Evolutionary conservation across 2,329 filamentous ascomycete genomes (phyloP).

Genomic region (Sordariomycetes sp.): DNA sequence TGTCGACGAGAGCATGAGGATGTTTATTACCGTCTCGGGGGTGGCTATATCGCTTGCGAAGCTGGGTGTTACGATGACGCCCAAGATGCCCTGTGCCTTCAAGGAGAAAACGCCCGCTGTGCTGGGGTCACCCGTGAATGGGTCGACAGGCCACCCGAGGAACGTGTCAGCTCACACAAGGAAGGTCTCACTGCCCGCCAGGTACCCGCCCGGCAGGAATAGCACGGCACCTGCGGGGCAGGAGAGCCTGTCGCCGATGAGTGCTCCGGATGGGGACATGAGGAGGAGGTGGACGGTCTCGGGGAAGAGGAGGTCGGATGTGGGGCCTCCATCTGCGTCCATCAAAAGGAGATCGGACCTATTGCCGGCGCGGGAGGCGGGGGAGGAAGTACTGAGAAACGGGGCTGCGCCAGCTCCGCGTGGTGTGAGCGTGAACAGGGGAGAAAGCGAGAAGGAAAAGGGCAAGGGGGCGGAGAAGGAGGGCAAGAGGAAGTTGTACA

Average conservation of each 20-base stretch:
- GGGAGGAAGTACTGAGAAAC: neutral
- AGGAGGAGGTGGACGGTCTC: neutral
- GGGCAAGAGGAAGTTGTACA: conserved; percentile 8
- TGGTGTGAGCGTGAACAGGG: neutral
- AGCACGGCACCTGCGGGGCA: neutral
- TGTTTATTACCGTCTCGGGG: conserved; percentile 13
- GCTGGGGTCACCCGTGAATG: neutral
- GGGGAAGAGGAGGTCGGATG: neutral
- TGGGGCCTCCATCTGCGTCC: neutral
- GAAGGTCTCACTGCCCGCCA: neutral
- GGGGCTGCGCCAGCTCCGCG: neutral
- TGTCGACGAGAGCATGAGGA: conserved; percentile 11
- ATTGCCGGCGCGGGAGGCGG: neutral
- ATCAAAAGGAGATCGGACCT: neutral
- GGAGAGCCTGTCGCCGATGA: neutral
- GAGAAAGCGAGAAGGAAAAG: neutral
- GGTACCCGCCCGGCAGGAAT: neutral
- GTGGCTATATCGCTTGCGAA: conserved; percentile 14
- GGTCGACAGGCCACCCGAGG: neutral
- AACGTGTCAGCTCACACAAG: neutral
- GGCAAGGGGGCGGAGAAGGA: neutral
- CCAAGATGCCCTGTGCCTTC: neutral
- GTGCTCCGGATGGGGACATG: neutral
- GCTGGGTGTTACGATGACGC: conserved; percentile 8
- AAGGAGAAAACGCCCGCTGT: neutral